A percentile compares a stretch with the other conserved stretches of the same genome.
These are phyloP conservation scores for Ilyonectria sp. DNA, from an alignment of 2,329 filamentous ascomycete genomes.

Conservation along the genomic window DNA sequence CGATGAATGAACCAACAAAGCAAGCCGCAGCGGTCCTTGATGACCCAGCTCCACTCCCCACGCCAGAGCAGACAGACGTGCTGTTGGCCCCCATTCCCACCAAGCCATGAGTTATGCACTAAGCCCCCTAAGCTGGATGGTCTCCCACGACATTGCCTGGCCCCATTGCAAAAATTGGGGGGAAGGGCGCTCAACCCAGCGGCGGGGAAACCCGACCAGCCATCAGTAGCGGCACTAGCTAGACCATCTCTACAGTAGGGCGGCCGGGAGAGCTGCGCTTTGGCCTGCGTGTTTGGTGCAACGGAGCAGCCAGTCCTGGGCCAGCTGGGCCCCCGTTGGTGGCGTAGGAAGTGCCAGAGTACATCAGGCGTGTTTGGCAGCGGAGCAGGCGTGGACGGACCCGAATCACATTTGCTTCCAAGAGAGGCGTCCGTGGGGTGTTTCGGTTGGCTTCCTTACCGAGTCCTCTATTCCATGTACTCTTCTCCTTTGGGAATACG, in stretches of 20 bases:
- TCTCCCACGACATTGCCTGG: conserved; percentile 23
- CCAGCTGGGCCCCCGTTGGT: conserved; percentile 9
- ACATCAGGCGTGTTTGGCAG: neutral
- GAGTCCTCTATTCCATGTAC: neutral
- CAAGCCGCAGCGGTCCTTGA: conserved; percentile 5
- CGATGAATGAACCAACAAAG: conserved; percentile 30
- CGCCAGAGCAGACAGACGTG: conserved; percentile 8
- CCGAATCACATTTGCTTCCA: neutral
- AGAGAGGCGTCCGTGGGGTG: neutral
- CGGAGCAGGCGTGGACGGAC: neutral
- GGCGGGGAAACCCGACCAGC: conserved; percentile 29
- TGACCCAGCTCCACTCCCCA: conserved; percentile 15
- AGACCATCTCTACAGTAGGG: conserved; percentile 32
- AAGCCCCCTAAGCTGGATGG: conserved; percentile 4
- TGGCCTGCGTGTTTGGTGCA: conserved; percentile 24
- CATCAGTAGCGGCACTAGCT: conserved; percentile 41
- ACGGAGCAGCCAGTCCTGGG: neutral
- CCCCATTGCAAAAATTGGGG: conserved; percentile 19
- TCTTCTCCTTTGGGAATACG: conserved; percentile 21
- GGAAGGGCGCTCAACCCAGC: conserved; percentile 29
- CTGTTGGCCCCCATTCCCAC: conserved; percentile 1
- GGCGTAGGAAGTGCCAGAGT: conserved; percentile 16
- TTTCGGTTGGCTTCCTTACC: neutral
- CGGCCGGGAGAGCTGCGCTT: conserved; percentile 34
- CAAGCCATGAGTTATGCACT: conserved; percentile 16